phyloP scores from a whole-genome alignment of 352 stramenopile genomes.

The Phytophthora pini region DNA sequence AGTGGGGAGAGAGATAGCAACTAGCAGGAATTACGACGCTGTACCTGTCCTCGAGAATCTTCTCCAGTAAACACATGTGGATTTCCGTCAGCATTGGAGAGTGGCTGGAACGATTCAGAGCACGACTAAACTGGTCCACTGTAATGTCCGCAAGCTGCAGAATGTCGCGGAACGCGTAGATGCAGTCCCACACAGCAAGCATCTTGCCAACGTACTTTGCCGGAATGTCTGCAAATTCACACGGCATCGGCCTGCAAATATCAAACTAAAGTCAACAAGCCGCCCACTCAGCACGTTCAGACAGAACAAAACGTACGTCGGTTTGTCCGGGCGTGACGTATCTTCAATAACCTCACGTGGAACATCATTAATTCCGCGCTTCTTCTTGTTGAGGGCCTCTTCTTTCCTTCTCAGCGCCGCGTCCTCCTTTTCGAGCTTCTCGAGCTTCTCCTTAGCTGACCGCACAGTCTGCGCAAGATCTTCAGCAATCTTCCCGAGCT shows the following conservation, averaged over 20 bases:
- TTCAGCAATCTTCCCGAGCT: conserved; percentile 79
- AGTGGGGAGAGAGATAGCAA: background rate
- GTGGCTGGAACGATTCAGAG: conserved; percentile 49
- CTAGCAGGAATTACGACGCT: background rate
- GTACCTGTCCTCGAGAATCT: conserved; percentile 76
- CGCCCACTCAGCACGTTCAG: background rate
- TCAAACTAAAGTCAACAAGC: conserved; percentile 5
- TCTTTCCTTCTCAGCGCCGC: conserved; percentile 77
- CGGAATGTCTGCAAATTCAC: conserved; percentile 61
- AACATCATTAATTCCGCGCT: conserved; percentile 61
- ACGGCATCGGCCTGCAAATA: conserved; percentile 53
- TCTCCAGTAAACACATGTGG: conserved; percentile 86
- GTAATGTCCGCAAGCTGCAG: conserved; percentile 67
- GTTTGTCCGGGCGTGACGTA: conserved; percentile 53
- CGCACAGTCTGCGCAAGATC: conserved; percentile 82
- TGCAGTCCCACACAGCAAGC: conserved; percentile 79
- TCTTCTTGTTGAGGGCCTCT: conserved; percentile 85
- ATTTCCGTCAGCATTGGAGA: conserved; percentile 74
- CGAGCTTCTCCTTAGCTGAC: conserved; percentile 77
- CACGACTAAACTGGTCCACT: conserved; percentile 69
- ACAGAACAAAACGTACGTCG: conserved; percentile 53
- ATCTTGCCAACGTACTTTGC: conserved; percentile 55
- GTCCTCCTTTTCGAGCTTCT: conserved; percentile 91
- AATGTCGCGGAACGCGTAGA: conserved; percentile 76
- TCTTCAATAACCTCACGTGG: conserved; percentile 48